These are phyloP conservation scores for Punctularia strigosozonata DNA, from an alignment of 768 basidiomycete species.

Conservation along the genomic window DNA sequence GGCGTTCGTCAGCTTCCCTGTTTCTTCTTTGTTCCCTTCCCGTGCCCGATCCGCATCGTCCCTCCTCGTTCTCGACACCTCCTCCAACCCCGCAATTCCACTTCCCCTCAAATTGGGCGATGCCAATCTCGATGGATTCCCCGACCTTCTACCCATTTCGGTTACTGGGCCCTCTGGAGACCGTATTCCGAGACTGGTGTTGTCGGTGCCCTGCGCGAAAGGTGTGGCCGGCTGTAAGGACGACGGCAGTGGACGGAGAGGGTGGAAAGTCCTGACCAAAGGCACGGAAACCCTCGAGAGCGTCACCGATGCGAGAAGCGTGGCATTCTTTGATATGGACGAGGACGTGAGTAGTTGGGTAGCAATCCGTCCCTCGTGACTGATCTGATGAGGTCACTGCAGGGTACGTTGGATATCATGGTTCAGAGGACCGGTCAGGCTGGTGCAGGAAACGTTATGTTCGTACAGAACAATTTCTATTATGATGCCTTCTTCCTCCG, in stretches of 20 bases:
- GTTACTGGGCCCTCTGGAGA: conserved; percentile 29
- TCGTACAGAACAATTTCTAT: conserved; percentile 96
- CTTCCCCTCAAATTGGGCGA: conserved; percentile 79
- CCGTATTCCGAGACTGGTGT: conserved; percentile 47
- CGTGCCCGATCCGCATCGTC: conserved; percentile 22
- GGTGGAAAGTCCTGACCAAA: conserved; percentile 44
- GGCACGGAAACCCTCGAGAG: conserved; percentile 50
- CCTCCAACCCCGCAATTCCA: conserved; percentile 56
- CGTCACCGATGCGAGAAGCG: conserved; percentile 69
- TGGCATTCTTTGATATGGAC: conserved; percentile 83
- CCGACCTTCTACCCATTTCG: conserved; percentile 63
- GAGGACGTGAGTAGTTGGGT: conserved; percentile 70
- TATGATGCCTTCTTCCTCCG: conserved; percentile 99
- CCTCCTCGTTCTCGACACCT: conserved; percentile 61
- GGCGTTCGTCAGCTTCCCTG: conserved; percentile 56
- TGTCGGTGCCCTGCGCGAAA: conserved; percentile 48
- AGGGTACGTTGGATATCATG: conserved; percentile 91
- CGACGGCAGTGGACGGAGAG: conserved; percentile 41
- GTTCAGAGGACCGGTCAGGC: conserved; percentile 72
- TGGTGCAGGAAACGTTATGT: conserved; percentile 50
- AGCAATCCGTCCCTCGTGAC: no score
- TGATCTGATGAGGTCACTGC: conserved; percentile 2
- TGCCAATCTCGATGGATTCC: conserved; percentile 88
- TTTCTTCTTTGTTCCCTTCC: conserved; percentile 45
- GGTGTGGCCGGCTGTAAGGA: conserved; percentile 44